phyloP scores from a whole-genome alignment of 2,329 filamentous ascomycete species.

The Aspergillus neotritici region DNA sequence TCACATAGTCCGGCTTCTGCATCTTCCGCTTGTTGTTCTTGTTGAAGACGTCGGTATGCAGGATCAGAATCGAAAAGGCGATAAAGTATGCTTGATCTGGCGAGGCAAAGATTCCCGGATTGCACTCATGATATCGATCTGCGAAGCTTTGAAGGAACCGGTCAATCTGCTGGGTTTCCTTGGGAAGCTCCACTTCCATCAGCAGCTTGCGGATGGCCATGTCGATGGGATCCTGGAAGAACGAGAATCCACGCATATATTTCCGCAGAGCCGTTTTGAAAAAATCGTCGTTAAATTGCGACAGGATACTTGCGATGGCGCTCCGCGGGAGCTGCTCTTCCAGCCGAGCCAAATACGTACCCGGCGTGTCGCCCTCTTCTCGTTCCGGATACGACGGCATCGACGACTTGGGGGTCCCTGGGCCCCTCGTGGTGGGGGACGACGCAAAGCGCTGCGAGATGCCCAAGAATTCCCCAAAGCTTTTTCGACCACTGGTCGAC shows the following conservation, averaged over 20 bases:
- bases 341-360: conserved; percentile 77
- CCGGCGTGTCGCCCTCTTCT: conserved; percentile 81
- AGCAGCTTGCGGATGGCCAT: conserved; percentile 94
- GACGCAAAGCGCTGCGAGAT: conserved; percentile 61
- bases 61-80: conserved; percentile 89
- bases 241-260: conserved; percentile 91
- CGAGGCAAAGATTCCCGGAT: conserved; percentile 86
- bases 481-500: conserved; percentile 80
- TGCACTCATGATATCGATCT: conserved; percentile 96
- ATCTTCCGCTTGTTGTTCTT: conserved; percentile 99
- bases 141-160: conserved; percentile 89
- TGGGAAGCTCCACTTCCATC: conserved; percentile 93
- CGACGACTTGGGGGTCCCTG: conserved; percentile 66
- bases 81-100: conserved; percentile 94
- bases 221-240: conserved; percentile 95
- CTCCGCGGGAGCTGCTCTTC: conserved; percentile 76
- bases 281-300: conserved; percentile 81
- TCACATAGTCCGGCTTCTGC: conserved; percentile 91
- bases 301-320: conserved; percentile 76
- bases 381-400: conserved; percentile 65
- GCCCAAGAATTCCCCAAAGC: conserved; percentile 82
- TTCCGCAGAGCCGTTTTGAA: conserved; percentile 77
- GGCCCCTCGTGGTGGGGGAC: conserved; percentile 55
- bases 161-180: conserved; percentile 97
- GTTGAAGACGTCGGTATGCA: conserved; percentile 99